Percentiles rank a stretch among this genome's conserved stretches.
These are phyloP conservation scores for Alternaria tenuissima DNA, from an alignment of 2,329 filamentous ascomycete species.

Conservation along the genomic window DNA sequence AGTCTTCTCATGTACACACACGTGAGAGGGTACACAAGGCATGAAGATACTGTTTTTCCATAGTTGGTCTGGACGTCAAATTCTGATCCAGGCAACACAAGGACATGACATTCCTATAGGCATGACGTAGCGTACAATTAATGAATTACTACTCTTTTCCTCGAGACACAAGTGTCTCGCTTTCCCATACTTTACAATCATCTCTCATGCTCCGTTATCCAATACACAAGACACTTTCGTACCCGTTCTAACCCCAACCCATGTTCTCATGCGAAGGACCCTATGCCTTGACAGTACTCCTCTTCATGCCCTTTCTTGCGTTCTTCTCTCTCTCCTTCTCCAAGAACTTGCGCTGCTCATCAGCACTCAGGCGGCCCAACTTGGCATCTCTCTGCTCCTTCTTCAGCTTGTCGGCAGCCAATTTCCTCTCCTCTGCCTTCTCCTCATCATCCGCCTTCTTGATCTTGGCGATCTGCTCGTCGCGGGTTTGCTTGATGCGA, in stretches of 20 bases:
- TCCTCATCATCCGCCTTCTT: conserved; percentile 79
- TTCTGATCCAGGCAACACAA: neutral
- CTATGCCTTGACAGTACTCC: conserved; percentile 62
- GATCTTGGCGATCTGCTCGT: conserved; percentile 80
- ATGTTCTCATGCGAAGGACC: neutral
- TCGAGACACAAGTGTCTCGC: neutral
- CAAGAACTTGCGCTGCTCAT: conserved; percentile 62
- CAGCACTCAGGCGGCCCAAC: conserved; percentile 73
- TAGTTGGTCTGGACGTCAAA: neutral
- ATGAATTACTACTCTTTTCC: conserved; percentile 6
- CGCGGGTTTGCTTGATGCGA: conserved; percentile 81
- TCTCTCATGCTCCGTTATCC: neutral
- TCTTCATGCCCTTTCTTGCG: conserved; percentile 74
- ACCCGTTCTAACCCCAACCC: neutral
- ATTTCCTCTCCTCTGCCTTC: conserved; percentile 68
- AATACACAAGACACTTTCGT: neutral
- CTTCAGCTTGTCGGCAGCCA: conserved; percentile 69
- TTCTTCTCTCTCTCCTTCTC: conserved; percentile 91
- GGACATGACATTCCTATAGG: neutral
- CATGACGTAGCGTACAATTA: conserved; percentile 4
- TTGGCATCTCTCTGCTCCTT: conserved; percentile 78
- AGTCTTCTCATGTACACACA: neutral
- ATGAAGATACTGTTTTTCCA: neutral
- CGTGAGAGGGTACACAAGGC: neutral
- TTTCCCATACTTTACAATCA: conserved; percentile 6